These are phyloP conservation scores for Eutypella sp. DNA, from an alignment of 2,329 filamentous ascomycete genomes.

Conservation along the genomic window DNA sequence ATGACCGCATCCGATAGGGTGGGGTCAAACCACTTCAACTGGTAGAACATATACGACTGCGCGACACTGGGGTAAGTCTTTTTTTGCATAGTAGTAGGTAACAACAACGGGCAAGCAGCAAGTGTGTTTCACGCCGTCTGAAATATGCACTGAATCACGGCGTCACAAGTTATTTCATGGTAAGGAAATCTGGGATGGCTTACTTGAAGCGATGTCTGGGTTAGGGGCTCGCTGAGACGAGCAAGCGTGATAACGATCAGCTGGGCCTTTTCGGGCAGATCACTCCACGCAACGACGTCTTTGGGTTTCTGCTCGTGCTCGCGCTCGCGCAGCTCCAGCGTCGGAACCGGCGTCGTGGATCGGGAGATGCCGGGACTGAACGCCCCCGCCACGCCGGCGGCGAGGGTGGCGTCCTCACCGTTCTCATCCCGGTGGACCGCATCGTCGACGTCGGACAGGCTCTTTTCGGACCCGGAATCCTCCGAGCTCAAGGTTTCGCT, in stretches of 20 bases:
- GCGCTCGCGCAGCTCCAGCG: not conserved
- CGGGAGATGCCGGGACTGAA: conserved; percentile 3
- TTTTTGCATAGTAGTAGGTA: too few relatives aligned
- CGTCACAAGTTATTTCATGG: not conserved
- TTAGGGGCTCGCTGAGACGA: conserved; percentile 75
- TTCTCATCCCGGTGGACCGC: conserved; percentile 8
- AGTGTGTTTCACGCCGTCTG: not conserved
- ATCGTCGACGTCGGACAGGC: conserved; percentile 6
- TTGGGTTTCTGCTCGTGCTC: conserved; percentile 8
- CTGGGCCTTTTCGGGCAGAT: conserved; percentile 70
- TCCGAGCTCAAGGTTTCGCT: conserved; percentile 12
- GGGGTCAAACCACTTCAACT: conserved; percentile 70
- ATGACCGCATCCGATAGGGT: conserved; percentile 58
- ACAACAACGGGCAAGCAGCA: conserved; percentile 1
- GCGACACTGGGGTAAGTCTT: too few relatives aligned
- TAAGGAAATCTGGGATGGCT: not conserved
- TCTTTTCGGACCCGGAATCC: conserved; percentile 12
- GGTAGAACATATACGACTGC: conserved; percentile 80
- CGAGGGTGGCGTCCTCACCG: conserved; percentile 8
- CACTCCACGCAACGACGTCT: conserved; percentile 21
- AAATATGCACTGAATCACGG: not conserved
- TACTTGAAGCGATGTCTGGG: conserved; percentile 65
- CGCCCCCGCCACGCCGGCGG: not conserved
- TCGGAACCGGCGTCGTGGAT: not conserved
- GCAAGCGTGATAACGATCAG: conserved; percentile 73